Evolutionary conservation across 108 stramenopile species (phyloP).

Genomic region (Skeletonema grethae): DNA sequence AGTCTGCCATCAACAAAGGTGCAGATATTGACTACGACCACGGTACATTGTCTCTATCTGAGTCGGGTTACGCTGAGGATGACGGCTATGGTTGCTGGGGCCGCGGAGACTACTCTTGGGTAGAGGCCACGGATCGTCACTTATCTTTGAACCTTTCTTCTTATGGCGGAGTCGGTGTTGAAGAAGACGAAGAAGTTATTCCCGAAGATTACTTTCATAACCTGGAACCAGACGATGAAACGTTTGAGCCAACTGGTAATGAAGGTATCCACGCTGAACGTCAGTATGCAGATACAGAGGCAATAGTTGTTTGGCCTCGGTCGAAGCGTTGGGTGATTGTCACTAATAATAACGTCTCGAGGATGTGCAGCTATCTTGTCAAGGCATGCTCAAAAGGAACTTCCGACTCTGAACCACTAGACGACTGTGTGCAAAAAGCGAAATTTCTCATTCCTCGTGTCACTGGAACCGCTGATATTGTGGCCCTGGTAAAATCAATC

Average conservation of each 20-base stretch:
- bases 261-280: slow-evolving; percentile 24
- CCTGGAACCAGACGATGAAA: slow-evolving; percentile 19
- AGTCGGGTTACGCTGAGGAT: slow-evolving; percentile 2
- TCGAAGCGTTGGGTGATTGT: slow-evolving; percentile 26
- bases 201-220: slow-evolving; percentile 19
- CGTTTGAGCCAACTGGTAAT: slow-evolving; percentile 30
- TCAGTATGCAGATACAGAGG: slow-evolving; percentile 27
- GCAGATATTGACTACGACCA: slow-evolving; percentile 27
- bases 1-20: slow-evolving; percentile 18
- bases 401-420: slow-evolving; percentile 11
- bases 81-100: slow-evolving; percentile 20
- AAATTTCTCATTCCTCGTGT: slow-evolving; percentile 5
- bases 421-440: slow-evolving; percentile 11
- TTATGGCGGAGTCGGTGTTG: slow-evolving; percentile 8
- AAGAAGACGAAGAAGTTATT: slow-evolving; percentile 18
- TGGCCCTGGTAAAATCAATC: background rate
- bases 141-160: slow-evolving; percentile 9
- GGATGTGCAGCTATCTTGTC: slow-evolving; percentile 22
- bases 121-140: slow-evolving; percentile 12
- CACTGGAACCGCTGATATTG: background rate
- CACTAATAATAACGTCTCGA: slow-evolving; percentile 8
- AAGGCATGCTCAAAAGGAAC: slow-evolving; percentile 15
- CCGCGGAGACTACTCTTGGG: slow-evolving; percentile 11
- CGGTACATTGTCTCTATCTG: slow-evolving; percentile 21
- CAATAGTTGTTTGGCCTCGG: slow-evolving; percentile 37